Percentiles rank a stretch among this genome's conserved stretches.
These are phyloP conservation scores for Linderniella brevidens DNA, from an alignment of 257 asterid genomes.

Conservation along the genomic window DNA sequence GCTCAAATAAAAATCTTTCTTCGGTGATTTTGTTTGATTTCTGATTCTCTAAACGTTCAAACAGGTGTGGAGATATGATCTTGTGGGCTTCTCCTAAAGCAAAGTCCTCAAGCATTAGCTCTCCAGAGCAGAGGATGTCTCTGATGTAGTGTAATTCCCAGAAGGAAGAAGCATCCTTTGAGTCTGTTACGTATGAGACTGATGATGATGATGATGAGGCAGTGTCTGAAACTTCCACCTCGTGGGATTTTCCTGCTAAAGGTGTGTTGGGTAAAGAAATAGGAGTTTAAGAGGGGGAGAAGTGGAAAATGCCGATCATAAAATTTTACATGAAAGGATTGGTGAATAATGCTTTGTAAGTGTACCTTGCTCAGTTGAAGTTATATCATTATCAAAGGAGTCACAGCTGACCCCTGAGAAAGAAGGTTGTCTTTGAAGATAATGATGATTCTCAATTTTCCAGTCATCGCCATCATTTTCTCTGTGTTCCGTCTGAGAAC, in stretches of 20 bases:
- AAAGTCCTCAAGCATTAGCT: conserved; percentile 36
- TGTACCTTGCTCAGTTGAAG: conserved; percentile 38
- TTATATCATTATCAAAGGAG: conserved; percentile 37
- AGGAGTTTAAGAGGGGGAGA: neutral
- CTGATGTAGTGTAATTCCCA: conserved; percentile 56
- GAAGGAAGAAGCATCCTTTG: conserved; percentile 20
- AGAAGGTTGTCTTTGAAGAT: conserved; percentile 33
- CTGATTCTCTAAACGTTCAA: conserved; percentile 44
- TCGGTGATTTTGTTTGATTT: conserved; percentile 24
- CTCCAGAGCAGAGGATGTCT: conserved; percentile 28
- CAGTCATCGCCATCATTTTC: conserved; percentile 18
- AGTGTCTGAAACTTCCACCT: conserved; percentile 52
- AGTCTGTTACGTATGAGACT: conserved; percentile 13
- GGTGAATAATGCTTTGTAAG: conserved; percentile 8
- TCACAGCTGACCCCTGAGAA: conserved; percentile 42
- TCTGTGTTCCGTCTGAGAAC: conserved; percentile 8
- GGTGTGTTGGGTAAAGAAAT: conserved; percentile 31
- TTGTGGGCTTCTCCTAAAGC: conserved; percentile 42
- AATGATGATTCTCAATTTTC: conserved; percentile 20
- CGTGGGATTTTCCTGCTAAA: conserved; percentile 27
- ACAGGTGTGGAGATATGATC: conserved; percentile 37
- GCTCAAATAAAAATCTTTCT: conserved; percentile 30
- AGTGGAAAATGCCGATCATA: neutral
- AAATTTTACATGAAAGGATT: conserved; percentile 1
- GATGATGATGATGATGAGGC: conserved; percentile 47